Conservation (phyloP, 805 yeast species). For the Cyberlindnera mycetangii region DNA sequence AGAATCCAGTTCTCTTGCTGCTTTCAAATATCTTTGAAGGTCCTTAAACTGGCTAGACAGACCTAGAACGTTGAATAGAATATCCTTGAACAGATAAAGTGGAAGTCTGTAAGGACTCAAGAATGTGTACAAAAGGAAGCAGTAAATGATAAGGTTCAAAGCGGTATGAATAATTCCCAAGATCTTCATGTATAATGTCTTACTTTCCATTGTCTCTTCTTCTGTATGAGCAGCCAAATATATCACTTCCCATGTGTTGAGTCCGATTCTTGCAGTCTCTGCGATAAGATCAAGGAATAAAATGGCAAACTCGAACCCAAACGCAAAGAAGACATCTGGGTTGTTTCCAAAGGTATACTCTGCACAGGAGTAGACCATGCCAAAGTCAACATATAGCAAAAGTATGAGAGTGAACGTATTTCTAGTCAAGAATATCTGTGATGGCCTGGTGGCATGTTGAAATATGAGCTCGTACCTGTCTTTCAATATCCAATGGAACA, state of each 20-base stretch:
- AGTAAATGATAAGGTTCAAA: constrained; percentile 43
- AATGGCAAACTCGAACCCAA: constrained; percentile 75
- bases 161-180: constrained; percentile 52
- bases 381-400: constrained; percentile 49
- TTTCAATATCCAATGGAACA: constrained; percentile 70
- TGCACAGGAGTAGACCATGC: constrained; percentile 52
- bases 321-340: constrained; percentile 58
- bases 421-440: constrained; percentile 34
- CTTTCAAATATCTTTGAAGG: constrained; percentile 39
- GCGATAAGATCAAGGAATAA: constrained; percentile 52
- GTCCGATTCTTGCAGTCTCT: constrained; percentile 41
- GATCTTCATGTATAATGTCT: constrained; percentile 54
- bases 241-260: constrained; percentile 56
- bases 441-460: constrained; percentile 39
- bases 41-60: constrained; percentile 36
- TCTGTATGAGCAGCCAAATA: constrained; percentile 45
- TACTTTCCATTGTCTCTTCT: constrained; percentile 73
- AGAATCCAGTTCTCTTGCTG: constrained; percentile 59
- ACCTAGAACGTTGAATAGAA: constrained; percentile 34
- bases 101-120: constrained; percentile 44
- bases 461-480: constrained; percentile 46
- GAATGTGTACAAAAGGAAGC: constrained; percentile 45
- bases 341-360: constrained; percentile 36
- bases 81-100: constrained; percentile 47
- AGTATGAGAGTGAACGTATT: constrained; percentile 43